Base-by-base conservation (phyloP, 2,329 filamentous ascomycete genomes). In the Diaporthe longicolla region DNA sequence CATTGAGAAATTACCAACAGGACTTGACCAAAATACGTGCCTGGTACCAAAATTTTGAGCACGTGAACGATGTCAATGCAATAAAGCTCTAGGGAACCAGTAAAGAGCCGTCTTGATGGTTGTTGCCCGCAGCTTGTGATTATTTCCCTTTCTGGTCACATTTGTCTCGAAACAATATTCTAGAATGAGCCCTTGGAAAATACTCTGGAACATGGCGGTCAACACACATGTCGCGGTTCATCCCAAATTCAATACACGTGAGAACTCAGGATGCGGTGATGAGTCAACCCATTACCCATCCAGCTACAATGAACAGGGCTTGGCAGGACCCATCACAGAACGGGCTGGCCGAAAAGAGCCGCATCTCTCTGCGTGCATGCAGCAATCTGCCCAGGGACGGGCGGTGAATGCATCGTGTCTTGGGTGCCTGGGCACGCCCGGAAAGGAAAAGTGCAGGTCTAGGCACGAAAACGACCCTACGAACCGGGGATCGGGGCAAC, bases 321-420 rank as follows among this genome's bases (percentile, higher is more conserved):
- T 54, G 32, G 45, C 63, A 50, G 10, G 19, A 52, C 26, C 21
- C 48, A 37, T 17, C 29, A 26, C n/a, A 48, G 2, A 11, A 11
- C 63, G 63, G 63, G 21, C 3, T 21, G 45, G 63, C 63, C 63
- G 63, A 66, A 24, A 24, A 66, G 63, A 68, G 63, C 63, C 63
- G 63, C 63, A 68, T 54, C 40, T 19, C 43, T 45, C 19, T 21
- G 40, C 40, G 8, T 24, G n/a, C 29, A 26, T n/a, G 40, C 17
- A 17, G 55, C 4, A 35, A 57, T 58, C 48, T 26, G 48, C n/a
- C n/a, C 48, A 26, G 15, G 40, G 13, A 19, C 1, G 48, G 48
- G 63, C 48, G 11, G 48, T 40, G 48, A n/a, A 9, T 32, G 32
- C 52, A n/a, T 32, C 32, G 63, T 68, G 63, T 45, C 32, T 26